These are phyloP conservation scores for Dioscorea dumetorum DNA, from an alignment of 106 monocot species.

Conservation along the genomic window DNA sequence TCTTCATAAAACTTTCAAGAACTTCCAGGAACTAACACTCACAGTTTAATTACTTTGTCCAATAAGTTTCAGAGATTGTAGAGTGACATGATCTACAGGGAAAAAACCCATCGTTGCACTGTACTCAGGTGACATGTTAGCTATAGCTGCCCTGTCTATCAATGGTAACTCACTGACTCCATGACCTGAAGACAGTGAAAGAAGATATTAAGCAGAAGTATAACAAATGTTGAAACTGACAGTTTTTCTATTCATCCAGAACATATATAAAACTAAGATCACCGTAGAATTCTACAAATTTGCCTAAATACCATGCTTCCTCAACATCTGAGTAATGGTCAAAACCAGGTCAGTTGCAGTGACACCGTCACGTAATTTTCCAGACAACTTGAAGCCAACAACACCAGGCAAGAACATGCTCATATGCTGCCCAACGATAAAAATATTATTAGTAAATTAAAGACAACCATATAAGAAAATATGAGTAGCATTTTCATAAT, in stretches of 20 bases:
- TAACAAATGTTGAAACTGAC: too few relatives aligned
- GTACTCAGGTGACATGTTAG: slow-evolving; percentile 99
- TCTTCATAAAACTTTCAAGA: too few relatives aligned
- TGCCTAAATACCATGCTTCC: slow-evolving; percentile 96
- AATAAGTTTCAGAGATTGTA: slow-evolving; percentile 76
- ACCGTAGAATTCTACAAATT: slow-evolving; percentile 98
- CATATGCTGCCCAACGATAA: slow-evolving; percentile 51
- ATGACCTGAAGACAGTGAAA: slow-evolving; percentile 38
- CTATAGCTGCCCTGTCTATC: slow-evolving; percentile 89
- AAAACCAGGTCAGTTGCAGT: slow-evolving; percentile 92
- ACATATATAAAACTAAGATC: background rate
- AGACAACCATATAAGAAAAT: too few relatives aligned
- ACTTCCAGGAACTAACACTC: background rate
- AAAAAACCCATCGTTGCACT: slow-evolving; percentile 99
- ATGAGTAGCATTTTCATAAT: too few relatives aligned
- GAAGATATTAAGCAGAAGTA: too few relatives aligned
- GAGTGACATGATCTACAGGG: slow-evolving; percentile 89
- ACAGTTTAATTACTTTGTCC: slow-evolving; percentile 96
- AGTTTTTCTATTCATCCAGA: background rate
- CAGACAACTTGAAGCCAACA: slow-evolving; percentile 74
- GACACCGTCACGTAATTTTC: slow-evolving; percentile 69
- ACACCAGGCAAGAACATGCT: slow-evolving; percentile 94
- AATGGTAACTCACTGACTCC: slow-evolving; percentile 72
- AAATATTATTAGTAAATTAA: too few relatives aligned
- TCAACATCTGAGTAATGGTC: slow-evolving; percentile 82